Base-by-base conservation (phyloP, 306 rosid species). In the Rubus idaeus region DNA sequence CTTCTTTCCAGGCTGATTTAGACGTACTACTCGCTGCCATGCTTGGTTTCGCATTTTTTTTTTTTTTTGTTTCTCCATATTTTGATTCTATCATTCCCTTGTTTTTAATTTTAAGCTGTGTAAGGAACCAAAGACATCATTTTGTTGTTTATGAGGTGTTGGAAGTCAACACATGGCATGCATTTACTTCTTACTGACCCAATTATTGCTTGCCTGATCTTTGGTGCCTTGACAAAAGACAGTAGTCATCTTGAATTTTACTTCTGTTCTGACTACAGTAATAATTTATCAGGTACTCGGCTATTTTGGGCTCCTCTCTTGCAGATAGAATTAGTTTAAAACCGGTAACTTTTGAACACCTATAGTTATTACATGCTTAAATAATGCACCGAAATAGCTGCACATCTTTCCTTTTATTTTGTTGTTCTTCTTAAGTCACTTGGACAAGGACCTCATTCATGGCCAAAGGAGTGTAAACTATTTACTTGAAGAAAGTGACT, bases 221-320 rank as follows among this genome's bases (percentile, higher is more conserved):
- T 18, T 72, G 50, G 21, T 39, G 51, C 40, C 5, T 20, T 40
- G 73, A 68, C 75, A 26, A 14, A 62, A 68, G 73, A 68, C 75
- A 26, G 11, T 64, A 68, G 17, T 78, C 62, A 16, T 37, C 13
- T 42, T 80, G 62, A 63, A 75, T 77, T 53, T 74, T 17, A 8
- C 61, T 73, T 42, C 51, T 55, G 17, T 55, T 77, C 74, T 73
- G 21, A 70, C 74, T 65, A 56, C 8, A 56, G 67, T 51, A 45
- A 79, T 83, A 61, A 80, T 79, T 79, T 62, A 69, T 78, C 87
- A 94, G 98, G 90, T 94, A 94, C 85, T 91, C 98, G 0, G 97
- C 97, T 82, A 90, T 94, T 73, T 87, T 92, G 96, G 98, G 98
- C 68, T 55, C 97, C 66, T 90, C 97, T 61, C 89, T 82, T 68